Base-by-base conservation (phyloP, 176 grass and related monocot genomes). In the Olyra latifolia region DNA sequence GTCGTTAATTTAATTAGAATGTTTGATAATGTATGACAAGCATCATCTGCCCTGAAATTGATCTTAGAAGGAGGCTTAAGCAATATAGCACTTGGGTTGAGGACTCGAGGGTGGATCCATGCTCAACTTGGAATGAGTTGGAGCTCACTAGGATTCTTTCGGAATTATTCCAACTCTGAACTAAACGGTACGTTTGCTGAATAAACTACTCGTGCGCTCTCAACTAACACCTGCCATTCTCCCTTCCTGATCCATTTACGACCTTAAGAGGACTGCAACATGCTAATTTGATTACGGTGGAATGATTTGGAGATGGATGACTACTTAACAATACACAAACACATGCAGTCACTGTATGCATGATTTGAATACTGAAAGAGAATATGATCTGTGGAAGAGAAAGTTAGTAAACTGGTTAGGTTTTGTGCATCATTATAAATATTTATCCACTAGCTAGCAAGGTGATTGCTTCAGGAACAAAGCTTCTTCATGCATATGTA, bases 121-220 rank as follows among this genome's bases (percentile, higher is more conserved):
- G 47, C 40, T 56, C 49, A 47, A 76, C 62, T 57, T 76, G 72
- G 82, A 76, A 59, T 69, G 61, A 84, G 50, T 76, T 76, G 62
- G 60, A 27, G 50, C 53, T 87, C 78, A 87, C 52, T 87, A 59
- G 62, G 85, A 76, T 87, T 76, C 85, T 69, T 81, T 81, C 10
- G 30, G 53, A 87, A 69, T 69, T 76, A 27, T 61, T 70, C 13
- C 44, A 73, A 4, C 47, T 73, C 66, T 47, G 58, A 66, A 13
- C 46, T 50, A 52, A 74, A 75, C 5, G 20, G 70, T 75, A 81
- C 40, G 32, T 23, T 61, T 74, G 12, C 16, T 40, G 16, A 67
- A 50, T 87, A 87, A 75, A 76, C 22, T 87, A 87, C 14, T 48
- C 0, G n/a, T 73, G 4, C 28, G 60, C n/a, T 45, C 65, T 53